These are phyloP conservation scores for Dimargaris cristalligena DNA, from an alignment of 192 early-diverging fungal genomes.

Conservation along the genomic window DNA sequence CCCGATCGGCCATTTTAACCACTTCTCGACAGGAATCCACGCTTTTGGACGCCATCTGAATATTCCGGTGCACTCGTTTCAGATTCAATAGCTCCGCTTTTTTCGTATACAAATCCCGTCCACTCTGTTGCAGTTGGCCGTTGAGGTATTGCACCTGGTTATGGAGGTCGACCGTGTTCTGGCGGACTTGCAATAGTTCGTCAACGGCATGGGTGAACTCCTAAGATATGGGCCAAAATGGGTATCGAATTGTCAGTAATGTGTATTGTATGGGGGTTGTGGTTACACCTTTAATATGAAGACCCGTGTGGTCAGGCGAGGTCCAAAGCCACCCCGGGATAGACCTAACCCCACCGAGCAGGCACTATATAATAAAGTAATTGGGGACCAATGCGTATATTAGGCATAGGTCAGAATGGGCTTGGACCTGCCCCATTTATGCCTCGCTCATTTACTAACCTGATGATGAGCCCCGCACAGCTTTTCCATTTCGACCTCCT, in stretches of 20 bases:
- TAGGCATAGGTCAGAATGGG: no score
- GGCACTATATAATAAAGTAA: no score
- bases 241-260: no score
- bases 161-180: conserved; percentile 69
- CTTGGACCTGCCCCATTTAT: no score
- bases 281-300: no score
- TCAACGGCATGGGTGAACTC: conserved; percentile 71
- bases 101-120: conserved; percentile 63
- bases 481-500: conserved; percentile 92
- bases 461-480: conserved; percentile 95
- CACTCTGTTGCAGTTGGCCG: conserved; percentile 62
- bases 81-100: conserved; percentile 51
- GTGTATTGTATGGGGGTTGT: no score
- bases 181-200: conserved; percentile 85
- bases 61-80: conserved; percentile 66
- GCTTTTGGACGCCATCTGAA: conserved; percentile 66
- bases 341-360: no score
- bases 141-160: conserved; percentile 76
- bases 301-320: no score
- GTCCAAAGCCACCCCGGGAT: no score
- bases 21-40: conserved; percentile 71
- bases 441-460: no score
- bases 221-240: no score
- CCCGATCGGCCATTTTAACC: conserved; percentile 70
- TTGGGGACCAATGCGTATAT: no score